Base-by-base conservation (phyloP, 306 rosid species). In the Dryas alaskensis region DNA sequence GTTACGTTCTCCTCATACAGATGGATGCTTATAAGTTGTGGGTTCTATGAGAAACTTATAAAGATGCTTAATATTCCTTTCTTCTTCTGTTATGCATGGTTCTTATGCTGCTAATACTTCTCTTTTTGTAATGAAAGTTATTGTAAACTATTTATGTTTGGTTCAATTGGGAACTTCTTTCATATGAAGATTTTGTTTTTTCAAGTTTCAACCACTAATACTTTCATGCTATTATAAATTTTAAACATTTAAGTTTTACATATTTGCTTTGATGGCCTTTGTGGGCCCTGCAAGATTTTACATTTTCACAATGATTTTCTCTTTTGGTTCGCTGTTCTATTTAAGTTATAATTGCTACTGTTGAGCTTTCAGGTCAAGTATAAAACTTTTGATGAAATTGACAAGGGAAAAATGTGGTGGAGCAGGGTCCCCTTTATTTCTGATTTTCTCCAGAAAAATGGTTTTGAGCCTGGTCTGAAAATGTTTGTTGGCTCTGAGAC, bases 351-450 rank as follows among this genome's bases (percentile, higher is more conserved):
- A 42, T 72, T 75, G 46, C 60, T 79, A 48, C 78, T 67, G 76
- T 71, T 82, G 82, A 59, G 72, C 58, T 85, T 82, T 81, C 81
- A 93, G 98, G 89, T 93, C 63, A 88, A 81, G 78, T 93, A 91
- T 83, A 92, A 88, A 83, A 82, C 84, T 68, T 93, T 89, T 83
- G 96, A 89, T 44, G 90, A 88, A 89, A 86, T 91, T 73, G 90
- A 82, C 9, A 92, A 89, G 51, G 94, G 85, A 75, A 93, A 92
- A 81, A 84, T 78, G 60, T 78, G 96, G 96, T 91, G 85, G 88
- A 67, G 92, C 90, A 87, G 69, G 77, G 78, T 93, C 49, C 96
- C 98, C 65, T 85, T 93, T 81, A 86, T 93, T 74, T 84, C 93
- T 47, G 90, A 93, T 60, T 87, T 93, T 80, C 73, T 93, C 67